Conservation (phyloP, 1,139 yeast species). For the Protomyces arabidopsidicola region DNA sequence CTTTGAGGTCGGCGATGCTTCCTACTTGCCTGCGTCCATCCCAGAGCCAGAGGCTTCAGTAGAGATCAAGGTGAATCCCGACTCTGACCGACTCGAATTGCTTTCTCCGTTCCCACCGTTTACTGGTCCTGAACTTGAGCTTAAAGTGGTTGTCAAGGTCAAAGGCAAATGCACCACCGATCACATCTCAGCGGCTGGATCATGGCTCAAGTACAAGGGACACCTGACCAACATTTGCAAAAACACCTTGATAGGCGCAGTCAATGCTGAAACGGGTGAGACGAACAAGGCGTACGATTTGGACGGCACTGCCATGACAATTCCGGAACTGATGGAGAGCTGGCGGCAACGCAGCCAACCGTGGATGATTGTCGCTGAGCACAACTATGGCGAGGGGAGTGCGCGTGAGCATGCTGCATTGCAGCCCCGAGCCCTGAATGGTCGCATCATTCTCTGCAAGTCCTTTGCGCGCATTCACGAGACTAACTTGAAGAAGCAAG, state of each 20-base stretch:
- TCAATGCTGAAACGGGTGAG: constrained; percentile 92
- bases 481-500: constrained; percentile 91
- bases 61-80: constrained; percentile 67
- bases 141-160: constrained; percentile 76
- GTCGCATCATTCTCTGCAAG: constrained; percentile 79
- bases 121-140: constrained; percentile 69
- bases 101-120: constrained; percentile 85
- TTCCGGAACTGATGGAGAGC: constrained; percentile 94
- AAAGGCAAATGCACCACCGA: constrained; percentile 98
- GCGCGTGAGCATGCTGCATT: constrained; percentile 99
- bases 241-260: constrained; percentile 95
- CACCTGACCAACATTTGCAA: constrained; percentile 92
- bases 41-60: constrained; percentile 70
- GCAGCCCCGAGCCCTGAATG: constrained; percentile 91
- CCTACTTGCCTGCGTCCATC: constrained; percentile 68
- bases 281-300: constrained; percentile 85
- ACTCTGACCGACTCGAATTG: constrained; percentile 73
- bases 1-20: constrained; percentile 66
- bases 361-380: constrained; percentile 95
- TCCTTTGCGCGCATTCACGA: constrained; percentile 95
- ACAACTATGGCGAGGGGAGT: constrained; percentile 97
- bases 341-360: constrained; percentile 83
- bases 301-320: constrained; percentile 67
- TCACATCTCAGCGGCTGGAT: constrained; percentile 98
- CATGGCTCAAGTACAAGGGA: constrained; percentile 98